These are phyloP conservation scores for Chytridium lagenaria DNA, from an alignment of 371 early-diverging fungal species.

Conservation along the genomic window DNA sequence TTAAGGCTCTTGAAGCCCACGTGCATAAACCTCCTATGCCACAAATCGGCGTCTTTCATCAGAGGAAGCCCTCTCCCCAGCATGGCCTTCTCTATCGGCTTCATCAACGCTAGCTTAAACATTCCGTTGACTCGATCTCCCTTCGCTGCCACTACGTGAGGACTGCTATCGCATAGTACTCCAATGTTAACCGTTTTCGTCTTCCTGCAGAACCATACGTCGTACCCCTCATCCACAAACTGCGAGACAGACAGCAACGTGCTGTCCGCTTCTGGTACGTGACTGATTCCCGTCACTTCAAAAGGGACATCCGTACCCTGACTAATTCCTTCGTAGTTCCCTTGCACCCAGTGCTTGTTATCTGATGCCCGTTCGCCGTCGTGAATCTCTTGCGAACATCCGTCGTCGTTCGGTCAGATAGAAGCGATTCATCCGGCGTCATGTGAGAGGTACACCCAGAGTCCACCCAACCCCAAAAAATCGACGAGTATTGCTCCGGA, in stretches of 20 bases:
- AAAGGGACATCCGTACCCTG: not conserved
- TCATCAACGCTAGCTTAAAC: not conserved
- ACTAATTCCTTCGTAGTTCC: not conserved
- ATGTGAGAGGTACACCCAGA: constrained; percentile 17
- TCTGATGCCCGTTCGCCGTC: not conserved
- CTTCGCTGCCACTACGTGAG: not conserved
- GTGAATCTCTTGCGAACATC: not conserved
- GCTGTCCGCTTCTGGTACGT: constrained; percentile 2
- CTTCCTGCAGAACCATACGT: constrained; percentile 4
- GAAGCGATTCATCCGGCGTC: not conserved
- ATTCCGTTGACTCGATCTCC: not conserved
- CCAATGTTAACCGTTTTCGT: constrained; percentile 1
- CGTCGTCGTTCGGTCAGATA: no score
- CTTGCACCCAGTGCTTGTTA: not conserved
- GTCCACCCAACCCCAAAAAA: constrained; percentile 7
- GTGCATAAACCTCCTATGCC: constrained; percentile 7
- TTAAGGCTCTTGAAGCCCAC: not conserved
- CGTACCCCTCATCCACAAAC: not conserved
- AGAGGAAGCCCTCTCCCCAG: not conserved
- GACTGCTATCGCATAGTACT: not conserved
- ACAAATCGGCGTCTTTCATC: not conserved
- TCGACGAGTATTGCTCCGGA: no score
- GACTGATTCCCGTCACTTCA: not conserved
- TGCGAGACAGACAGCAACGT: not conserved
- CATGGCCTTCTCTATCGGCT: not conserved